Conservation (phyloP, 768 basidiomycete species). For the Podaxis pistillaris region DNA sequence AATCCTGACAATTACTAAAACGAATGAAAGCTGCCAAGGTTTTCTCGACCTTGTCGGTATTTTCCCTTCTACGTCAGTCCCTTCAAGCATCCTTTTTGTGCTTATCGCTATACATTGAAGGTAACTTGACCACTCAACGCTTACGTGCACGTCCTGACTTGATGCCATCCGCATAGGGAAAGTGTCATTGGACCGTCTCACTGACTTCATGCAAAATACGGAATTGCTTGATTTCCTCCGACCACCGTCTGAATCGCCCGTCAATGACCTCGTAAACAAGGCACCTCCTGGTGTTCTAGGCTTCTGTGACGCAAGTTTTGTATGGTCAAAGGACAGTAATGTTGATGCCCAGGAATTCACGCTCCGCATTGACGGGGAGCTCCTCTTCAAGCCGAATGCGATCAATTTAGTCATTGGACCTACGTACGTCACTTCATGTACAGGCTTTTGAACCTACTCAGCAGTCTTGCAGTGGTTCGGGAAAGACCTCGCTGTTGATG, state of each 20-base stretch:
- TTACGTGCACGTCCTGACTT: neutral
- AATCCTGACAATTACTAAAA: slow-evolving; percentile 8
- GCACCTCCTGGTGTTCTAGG: slow-evolving; percentile 35
- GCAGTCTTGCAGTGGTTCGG: slow-evolving; percentile 33
- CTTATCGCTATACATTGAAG: slow-evolving; percentile 20
- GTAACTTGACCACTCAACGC: slow-evolving; percentile 1
- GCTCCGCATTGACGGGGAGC: slow-evolving; percentile 50
- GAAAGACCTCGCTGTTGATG: slow-evolving; percentile 64
- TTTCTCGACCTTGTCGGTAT: slow-evolving; percentile 54
- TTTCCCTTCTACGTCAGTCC: slow-evolving; percentile 54
- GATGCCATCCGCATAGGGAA: slow-evolving; percentile 35
- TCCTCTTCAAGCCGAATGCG: slow-evolving; percentile 50
- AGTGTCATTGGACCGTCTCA: slow-evolving; percentile 59
- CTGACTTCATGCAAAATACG: slow-evolving; percentile 27
- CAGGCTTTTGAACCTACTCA: neutral
- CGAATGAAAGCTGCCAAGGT: slow-evolving; percentile 36
- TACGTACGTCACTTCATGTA: slow-evolving; percentile 28
- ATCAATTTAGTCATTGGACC: slow-evolving; percentile 62
- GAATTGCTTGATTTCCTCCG: slow-evolving; percentile 35
- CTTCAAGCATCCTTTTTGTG: slow-evolving; percentile 33
- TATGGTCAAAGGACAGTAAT: slow-evolving; percentile 45
- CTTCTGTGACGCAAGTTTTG: slow-evolving; percentile 51
- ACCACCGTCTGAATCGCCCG: neutral
- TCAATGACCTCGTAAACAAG: neutral
- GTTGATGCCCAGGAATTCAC: slow-evolving; percentile 42